Conservation (phyloP, 2,329 filamentous ascomycete genomes). For the Aspergillus sp. region DNA sequence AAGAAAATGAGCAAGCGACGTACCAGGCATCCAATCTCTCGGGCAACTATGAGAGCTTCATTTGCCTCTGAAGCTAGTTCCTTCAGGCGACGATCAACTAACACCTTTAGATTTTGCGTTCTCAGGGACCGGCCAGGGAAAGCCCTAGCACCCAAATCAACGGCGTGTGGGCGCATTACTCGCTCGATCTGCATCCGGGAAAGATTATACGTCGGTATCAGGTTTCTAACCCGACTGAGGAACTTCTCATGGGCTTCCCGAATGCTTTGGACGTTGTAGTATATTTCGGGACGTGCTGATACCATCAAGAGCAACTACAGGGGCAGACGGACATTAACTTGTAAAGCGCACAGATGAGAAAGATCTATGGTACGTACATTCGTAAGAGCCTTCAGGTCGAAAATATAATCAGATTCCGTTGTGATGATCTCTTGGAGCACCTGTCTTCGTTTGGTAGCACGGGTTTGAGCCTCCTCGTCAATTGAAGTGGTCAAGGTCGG, state of each 20-base stretch:
- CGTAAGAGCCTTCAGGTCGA: conserved; percentile 80
- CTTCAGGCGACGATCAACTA: conserved; percentile 30
- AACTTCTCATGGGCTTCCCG: conserved; percentile 81
- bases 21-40: conserved; percentile 55
- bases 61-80: conserved; percentile 51
- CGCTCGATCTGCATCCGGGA: conserved; percentile 21
- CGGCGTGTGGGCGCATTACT: conserved; percentile 44
- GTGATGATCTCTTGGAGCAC: conserved; percentile 81
- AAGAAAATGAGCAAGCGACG: background rate
- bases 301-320: conserved; percentile 71
- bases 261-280: conserved; percentile 76
- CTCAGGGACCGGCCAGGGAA: conserved; percentile 29
- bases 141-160: conserved; percentile 42
- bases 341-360: background rate
- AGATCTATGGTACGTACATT: conserved; percentile 59
- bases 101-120: conserved; percentile 29
- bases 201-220: conserved; percentile 62
- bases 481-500: conserved; percentile 47
- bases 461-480: conserved; percentile 69
- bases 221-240: conserved; percentile 69
- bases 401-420: conserved; percentile 86
- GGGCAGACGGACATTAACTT: background rate
- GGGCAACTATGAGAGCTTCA: conserved; percentile 55
- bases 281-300: conserved; percentile 71
- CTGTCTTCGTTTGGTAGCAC: conserved; percentile 72